Percentiles rank a stretch among this genome's conserved stretches.
Conservation (phyloP, 805 yeast species). For the Lipomyces mesembrius region DNA sequence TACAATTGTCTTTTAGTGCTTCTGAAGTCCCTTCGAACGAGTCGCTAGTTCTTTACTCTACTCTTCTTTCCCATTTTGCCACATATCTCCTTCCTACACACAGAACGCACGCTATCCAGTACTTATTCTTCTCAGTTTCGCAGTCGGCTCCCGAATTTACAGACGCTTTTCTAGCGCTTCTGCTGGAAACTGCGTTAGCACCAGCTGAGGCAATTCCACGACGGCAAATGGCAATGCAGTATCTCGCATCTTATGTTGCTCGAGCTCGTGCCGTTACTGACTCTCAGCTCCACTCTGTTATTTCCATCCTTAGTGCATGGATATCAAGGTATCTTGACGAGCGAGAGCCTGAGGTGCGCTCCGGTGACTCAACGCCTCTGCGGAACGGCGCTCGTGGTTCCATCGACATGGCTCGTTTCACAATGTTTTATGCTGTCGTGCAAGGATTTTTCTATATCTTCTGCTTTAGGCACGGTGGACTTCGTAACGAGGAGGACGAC, state of each 20-base stretch:
- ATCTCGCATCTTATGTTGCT: constrained; percentile 86
- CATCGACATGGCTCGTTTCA: constrained; percentile 77
- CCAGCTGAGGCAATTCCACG: constrained; percentile 70
- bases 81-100: constrained; percentile 89
- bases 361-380: neutral
- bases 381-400: constrained; percentile 45
- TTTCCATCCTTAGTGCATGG: constrained; percentile 85
- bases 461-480: constrained; percentile 76
- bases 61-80: constrained; percentile 75
- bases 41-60: constrained; percentile 71
- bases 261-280: constrained; percentile 75
- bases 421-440: constrained; percentile 84
- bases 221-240: constrained; percentile 88
- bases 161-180: constrained; percentile 79
- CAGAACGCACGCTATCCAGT: constrained; percentile 86
- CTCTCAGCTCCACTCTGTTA: constrained; percentile 77
- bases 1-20: constrained; percentile 55
- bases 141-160: constrained; percentile 81
- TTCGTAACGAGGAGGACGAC: constrained; percentile 48
- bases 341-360: constrained; percentile 77
- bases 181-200: constrained; percentile 82
- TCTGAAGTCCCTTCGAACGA: constrained; percentile 63
- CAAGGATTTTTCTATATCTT: constrained; percentile 90
- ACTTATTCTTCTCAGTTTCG: constrained; percentile 75
- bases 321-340: constrained; percentile 77